phyloP scores from a whole-genome alignment of 1,284 basidiomycete genomes.

The Fomes fomentarius region DNA sequence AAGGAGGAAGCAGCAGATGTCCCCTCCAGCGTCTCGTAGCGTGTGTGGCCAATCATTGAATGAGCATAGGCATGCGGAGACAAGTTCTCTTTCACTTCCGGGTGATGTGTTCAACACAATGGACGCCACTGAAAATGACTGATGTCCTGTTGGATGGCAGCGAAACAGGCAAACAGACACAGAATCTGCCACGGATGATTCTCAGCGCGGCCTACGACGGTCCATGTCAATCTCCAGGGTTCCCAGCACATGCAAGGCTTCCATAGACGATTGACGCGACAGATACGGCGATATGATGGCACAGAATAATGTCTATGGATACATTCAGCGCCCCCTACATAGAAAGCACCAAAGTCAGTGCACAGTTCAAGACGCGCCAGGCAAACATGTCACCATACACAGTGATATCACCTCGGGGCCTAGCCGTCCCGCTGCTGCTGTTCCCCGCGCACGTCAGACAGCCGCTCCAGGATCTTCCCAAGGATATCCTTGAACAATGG shows the following conservation, averaged over 20 bases:
- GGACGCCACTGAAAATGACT: slow-evolving; percentile 2
- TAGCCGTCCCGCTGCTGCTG: background rate
- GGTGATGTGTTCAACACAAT: no score
- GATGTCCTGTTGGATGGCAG: background rate
- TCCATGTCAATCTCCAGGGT: no score
- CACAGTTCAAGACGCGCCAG: no score
- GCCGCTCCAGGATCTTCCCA: slow-evolving; percentile 39
- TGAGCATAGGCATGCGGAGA: no score
- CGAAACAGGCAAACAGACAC: no score
- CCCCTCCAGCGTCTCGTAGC: no score
- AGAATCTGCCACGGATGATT: no score
- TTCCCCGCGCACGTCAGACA: slow-evolving; percentile 10
- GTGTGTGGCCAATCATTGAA: no score
- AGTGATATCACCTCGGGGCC: background rate
- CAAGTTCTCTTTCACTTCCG: background rate
- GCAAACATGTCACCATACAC: slow-evolving; percentile 4
- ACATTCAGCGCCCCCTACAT: slow-evolving; percentile 1
- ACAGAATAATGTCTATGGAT: slow-evolving; percentile 11
- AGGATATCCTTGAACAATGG: slow-evolving; percentile 61
- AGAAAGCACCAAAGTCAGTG: background rate
- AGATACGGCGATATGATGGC: slow-evolving; percentile 2
- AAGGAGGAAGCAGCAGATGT: no score
- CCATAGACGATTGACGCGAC: slow-evolving; percentile 1
- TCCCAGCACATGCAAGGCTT: no score
- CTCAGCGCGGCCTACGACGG: no score